Base-by-base conservation (phyloP, 495 filamentous ascomycete species). In the Corynascus novoguineensis region DNA sequence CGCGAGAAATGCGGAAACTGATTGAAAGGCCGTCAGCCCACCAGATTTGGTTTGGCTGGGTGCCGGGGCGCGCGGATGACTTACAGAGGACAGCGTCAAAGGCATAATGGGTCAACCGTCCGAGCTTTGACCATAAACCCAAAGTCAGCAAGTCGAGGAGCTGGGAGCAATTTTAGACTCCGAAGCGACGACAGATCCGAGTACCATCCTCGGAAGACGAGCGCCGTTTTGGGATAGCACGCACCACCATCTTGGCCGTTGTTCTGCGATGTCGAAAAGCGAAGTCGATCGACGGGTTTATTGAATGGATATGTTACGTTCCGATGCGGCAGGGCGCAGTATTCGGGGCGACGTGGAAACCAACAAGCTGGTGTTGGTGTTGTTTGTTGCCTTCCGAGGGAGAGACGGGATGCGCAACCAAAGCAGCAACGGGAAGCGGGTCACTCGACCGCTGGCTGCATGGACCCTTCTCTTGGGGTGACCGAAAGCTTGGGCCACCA, bases 1-100 rank as follows among this genome's bases (percentile, higher is more conserved):
- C 19, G 93, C 93, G 42, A 98, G 87, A 68, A 97, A 91, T 55
- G 93, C 87, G 44, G 93, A 98, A 73, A 98, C 88, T 93, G 64
- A 38, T 32, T 44, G 52, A 19, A 61, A 73, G 61, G 74, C 65
- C 47, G 55, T 35, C 53, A 47, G 51, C 17, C 12, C n/a, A 12
- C 7, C 38, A 12, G 24, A 7, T 0, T 3, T 7, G 24, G 24
- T 25, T 15, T 50, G 14, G 44, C 25, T 57, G 50, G 35, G 27
- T 2, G n/a, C n/a, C 2, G 48, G 22, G 34, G 4, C 14, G 11
- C 21, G 50, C 17, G 49, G 25, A n/a, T 14, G 21, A 78, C 86
- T 62, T 80, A 95, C 90, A 73, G 60, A 97, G 83, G 31, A 97
- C 89, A 60, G 93, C 95, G 75, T 98, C 93, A 65, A 98, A 92